These are phyloP conservation scores for Cryptococcus depauperatus DNA, from an alignment of 1,284 basidiomycete genomes.

Conservation along the genomic window DNA sequence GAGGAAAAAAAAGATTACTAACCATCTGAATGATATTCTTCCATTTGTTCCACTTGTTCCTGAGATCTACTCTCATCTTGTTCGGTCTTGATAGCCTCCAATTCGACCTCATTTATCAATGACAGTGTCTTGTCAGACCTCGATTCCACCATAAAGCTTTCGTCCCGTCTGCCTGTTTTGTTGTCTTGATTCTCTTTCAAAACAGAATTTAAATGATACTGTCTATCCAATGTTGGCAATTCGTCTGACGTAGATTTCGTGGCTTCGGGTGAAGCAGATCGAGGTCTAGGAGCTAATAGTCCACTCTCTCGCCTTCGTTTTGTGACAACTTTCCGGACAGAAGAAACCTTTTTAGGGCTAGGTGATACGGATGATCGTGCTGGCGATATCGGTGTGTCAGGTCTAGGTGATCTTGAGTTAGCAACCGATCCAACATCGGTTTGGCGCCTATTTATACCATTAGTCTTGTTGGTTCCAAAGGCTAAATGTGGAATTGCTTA, in stretches of 20 bases:
- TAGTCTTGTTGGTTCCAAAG: neutral
- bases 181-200: neutral
- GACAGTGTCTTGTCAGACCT: conserved; percentile 3
- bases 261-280: conserved; percentile 7
- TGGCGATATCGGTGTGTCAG: conserved; percentile 1
- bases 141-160: conserved; percentile 8
- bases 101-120: conserved; percentile 1
- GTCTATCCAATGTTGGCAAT: no score
- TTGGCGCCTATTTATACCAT: conserved; percentile 4
- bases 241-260: no score
- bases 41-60: neutral
- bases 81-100: neutral
- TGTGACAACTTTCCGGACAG: conserved; percentile 1
- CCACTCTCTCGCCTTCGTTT: conserved; percentile 23
- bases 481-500: neutral
- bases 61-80: neutral
- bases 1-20: no score
- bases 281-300: conserved; percentile 10
- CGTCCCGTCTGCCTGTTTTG: conserved; percentile 11
- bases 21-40: neutral
- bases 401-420: conserved; percentile 13
- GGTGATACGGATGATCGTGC: conserved; percentile 10
- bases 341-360: conserved; percentile 7
- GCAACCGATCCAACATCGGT: conserved; percentile 11
- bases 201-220: no score